Conservation (phyloP, 805 yeast species). For the Lipomyces sp. region DNA sequence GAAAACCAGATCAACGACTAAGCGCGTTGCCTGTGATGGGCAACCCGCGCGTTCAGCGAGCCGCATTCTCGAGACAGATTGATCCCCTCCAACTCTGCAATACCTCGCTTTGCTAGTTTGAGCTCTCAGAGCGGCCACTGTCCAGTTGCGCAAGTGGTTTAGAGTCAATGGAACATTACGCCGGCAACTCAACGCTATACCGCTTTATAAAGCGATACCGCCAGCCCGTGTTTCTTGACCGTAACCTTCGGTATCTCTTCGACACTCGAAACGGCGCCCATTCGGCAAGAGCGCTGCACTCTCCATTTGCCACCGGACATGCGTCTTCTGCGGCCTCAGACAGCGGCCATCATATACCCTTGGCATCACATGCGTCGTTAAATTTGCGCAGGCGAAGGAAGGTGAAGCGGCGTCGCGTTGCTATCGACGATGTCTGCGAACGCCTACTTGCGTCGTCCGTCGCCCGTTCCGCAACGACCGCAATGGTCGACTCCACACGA, state of each 20-base stretch:
- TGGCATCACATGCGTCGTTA: neutral
- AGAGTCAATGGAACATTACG: slow-evolving; percentile 16
- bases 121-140: neutral
- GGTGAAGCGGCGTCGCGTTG: slow-evolving; percentile 3
- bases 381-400: neutral
- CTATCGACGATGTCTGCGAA: slow-evolving; percentile 17
- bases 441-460: slow-evolving; percentile 5
- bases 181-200: slow-evolving; percentile 24
- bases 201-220: slow-evolving; percentile 18
- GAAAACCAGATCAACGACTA: too few relatives aligned
- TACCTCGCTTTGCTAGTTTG: too few relatives aligned
- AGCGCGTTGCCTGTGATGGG: too few relatives aligned
- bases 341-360: neutral
- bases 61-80: too few relatives aligned
- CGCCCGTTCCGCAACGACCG: slow-evolving; percentile 1
- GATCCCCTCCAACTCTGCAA: too few relatives aligned
- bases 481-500: slow-evolving; percentile 3
- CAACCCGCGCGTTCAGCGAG: too few relatives aligned
- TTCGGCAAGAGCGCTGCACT: neutral
- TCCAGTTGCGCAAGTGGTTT: too few relatives aligned
- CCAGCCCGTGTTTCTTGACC: slow-evolving; percentile 24
- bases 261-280: slow-evolving; percentile 3
- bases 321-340: neutral
- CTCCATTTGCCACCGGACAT: neutral
- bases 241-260: slow-evolving; percentile 20